Conservation (phyloP, 805 yeast species). For the Kluyveromyces siamensis region DNA sequence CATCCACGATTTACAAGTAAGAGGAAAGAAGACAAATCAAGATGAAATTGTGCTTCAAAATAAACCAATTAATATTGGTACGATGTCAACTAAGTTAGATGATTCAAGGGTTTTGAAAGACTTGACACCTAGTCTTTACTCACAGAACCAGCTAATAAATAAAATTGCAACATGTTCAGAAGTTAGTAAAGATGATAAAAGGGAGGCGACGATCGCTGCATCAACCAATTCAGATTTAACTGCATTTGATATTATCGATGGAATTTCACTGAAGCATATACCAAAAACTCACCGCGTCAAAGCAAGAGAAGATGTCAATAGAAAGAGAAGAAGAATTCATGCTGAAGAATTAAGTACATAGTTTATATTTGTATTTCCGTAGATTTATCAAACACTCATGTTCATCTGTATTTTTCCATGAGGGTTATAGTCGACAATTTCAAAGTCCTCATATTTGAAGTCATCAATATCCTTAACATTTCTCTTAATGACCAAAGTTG, state of each 20-base stretch:
- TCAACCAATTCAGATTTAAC: slow-evolving; percentile 21
- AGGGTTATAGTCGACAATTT: slow-evolving; percentile 70
- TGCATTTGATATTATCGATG: slow-evolving; percentile 34
- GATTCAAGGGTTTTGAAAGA: background rate
- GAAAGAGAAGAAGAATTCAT: background rate
- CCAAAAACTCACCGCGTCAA: slow-evolving; percentile 20
- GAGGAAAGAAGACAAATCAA: slow-evolving; percentile 4
- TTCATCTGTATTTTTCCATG: slow-evolving; percentile 83
- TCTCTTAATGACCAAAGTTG: slow-evolving; percentile 63
- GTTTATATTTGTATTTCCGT: background rate
- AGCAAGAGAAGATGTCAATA: slow-evolving; percentile 5
- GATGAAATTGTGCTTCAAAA: slow-evolving; percentile 2
- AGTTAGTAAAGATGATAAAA: background rate
- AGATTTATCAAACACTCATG: slow-evolving; percentile 70
- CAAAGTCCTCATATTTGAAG: slow-evolving; percentile 82
- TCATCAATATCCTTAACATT: slow-evolving; percentile 71
- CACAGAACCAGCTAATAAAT: background rate
- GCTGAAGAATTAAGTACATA: background rate
- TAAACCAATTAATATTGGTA: slow-evolving; percentile 1
- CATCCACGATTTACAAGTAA: slow-evolving; percentile 28
- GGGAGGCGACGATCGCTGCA: background rate
- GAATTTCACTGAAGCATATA: slow-evolving; percentile 12
- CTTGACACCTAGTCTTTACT: background rate
- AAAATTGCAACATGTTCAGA: background rate
- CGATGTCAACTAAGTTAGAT: background rate